Conservation (phyloP, 495 filamentous ascomycete species). For the Copromyces sp. region DNA sequence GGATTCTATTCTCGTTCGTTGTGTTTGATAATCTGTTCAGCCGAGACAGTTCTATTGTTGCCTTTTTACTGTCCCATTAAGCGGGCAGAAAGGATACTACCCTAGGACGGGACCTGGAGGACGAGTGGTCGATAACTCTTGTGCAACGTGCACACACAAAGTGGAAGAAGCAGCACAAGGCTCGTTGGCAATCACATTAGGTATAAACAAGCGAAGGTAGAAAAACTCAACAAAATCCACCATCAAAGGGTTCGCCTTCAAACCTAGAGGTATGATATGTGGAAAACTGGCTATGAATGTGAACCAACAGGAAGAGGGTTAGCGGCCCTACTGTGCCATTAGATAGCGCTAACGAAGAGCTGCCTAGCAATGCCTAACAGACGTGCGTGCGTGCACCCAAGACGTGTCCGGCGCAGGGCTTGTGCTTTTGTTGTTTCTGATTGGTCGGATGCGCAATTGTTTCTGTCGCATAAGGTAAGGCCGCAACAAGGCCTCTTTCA, state of each 20-base stretch:
- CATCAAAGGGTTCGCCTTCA: background rate
- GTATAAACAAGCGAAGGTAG: background rate
- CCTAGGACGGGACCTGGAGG: background rate
- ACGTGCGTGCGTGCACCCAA: background rate
- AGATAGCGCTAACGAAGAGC: background rate
- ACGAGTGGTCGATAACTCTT: background rate
- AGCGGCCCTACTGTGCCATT: background rate
- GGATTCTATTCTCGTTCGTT: background rate
- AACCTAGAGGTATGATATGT: background rate
- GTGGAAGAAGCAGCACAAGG: background rate
- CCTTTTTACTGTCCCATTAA: background rate
- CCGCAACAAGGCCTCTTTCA: background rate
- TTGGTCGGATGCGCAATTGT: background rate
- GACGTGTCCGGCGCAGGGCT: background rate
- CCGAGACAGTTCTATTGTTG: background rate
- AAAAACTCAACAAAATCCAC: background rate
- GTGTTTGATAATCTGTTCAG: background rate
- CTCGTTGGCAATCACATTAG: background rate
- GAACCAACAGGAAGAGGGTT: background rate
- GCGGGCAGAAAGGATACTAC: background rate
- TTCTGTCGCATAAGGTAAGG: background rate
- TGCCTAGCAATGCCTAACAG: background rate
- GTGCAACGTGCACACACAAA: background rate
- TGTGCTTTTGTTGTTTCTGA: background rate
- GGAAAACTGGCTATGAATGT: background rate